Conservation (phyloP, 306 rosid species). For the Hippophae gyantsensis region DNA sequence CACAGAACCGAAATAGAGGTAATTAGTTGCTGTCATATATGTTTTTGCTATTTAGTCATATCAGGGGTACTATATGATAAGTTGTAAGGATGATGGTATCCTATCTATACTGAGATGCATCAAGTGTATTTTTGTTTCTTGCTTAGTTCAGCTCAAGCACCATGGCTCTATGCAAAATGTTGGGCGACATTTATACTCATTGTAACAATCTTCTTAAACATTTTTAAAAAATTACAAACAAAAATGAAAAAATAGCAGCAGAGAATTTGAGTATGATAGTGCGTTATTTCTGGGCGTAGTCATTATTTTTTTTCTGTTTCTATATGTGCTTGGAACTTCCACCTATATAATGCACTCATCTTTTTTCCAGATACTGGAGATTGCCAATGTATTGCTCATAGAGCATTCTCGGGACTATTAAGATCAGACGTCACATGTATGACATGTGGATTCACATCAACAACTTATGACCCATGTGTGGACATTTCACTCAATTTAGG, state of each 20-base stretch:
- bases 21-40: constrained; percentile 5
- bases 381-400: constrained; percentile 79
- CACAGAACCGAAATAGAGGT: constrained; percentile 57
- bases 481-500: constrained; percentile 79
- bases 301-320: background rate
- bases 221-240: too few relatives aligned
- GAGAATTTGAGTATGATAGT: background rate
- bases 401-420: constrained; percentile 65
- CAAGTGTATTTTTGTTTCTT: background rate
- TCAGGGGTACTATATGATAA: constrained; percentile 1
- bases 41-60: constrained; percentile 9
- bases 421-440: constrained; percentile 89
- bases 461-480: constrained; percentile 79
- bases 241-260: too few relatives aligned
- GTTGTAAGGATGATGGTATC: background rate
- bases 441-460: constrained; percentile 86
- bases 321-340: constrained; percentile 11
- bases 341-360: constrained; percentile 15
- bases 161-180: background rate
- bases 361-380: constrained; percentile 48
- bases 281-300: background rate
- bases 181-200: too few relatives aligned
- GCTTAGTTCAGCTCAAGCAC: background rate
- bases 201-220: background rate
- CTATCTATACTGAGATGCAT: background rate